These are phyloP conservation scores for Yamadazyma ubonensis DNA, from an alignment of 805 yeast species.

Conservation along the genomic window DNA sequence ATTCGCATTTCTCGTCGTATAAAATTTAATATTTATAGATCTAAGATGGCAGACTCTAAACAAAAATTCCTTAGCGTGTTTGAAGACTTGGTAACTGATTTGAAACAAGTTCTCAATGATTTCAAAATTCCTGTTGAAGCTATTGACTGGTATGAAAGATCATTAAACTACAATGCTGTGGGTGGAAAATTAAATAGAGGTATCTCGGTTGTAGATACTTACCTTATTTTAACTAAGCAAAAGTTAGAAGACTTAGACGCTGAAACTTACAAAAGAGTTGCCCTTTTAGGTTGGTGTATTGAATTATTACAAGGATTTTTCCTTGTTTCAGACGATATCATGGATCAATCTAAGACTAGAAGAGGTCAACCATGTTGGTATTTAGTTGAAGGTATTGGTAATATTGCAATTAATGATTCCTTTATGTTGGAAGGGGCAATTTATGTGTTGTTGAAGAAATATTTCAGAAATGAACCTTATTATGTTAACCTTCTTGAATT, in stretches of 20 bases:
- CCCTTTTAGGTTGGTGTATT: conserved; percentile 91
- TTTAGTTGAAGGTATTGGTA: conserved; percentile 72
- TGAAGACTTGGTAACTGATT: conserved; percentile 75
- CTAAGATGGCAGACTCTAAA: conserved; percentile 23
- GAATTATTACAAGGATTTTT: conserved; percentile 95
- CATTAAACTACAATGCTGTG: conserved; percentile 81
- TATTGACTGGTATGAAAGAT: conserved; percentile 75
- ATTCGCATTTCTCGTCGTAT: no score
- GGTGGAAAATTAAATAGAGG: conserved; percentile 98
- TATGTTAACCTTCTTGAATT: conserved; percentile 89
- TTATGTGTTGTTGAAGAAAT: conserved; percentile 81
- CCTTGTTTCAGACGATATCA: conserved; percentile 97
- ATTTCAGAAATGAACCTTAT: conserved; percentile 78
- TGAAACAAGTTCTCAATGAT: conserved; percentile 54
- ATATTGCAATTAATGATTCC: conserved; percentile 95
- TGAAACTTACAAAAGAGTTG: conserved; percentile 78
- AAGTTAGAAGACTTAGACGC: conserved; percentile 56
- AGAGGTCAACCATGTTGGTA: conserved; percentile 99
- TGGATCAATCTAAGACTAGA: conserved; percentile 95
- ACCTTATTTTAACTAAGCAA: conserved; percentile 67
- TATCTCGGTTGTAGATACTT: conserved; percentile 90
- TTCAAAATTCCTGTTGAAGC: conserved; percentile 89
- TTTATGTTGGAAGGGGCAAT: conserved; percentile 96
- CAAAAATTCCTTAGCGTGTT: conserved; percentile 65
- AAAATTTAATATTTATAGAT: background rate